Base-by-base conservation (phyloP, 192 early-diverging fungal species). In the Coemansia sp. region DNA sequence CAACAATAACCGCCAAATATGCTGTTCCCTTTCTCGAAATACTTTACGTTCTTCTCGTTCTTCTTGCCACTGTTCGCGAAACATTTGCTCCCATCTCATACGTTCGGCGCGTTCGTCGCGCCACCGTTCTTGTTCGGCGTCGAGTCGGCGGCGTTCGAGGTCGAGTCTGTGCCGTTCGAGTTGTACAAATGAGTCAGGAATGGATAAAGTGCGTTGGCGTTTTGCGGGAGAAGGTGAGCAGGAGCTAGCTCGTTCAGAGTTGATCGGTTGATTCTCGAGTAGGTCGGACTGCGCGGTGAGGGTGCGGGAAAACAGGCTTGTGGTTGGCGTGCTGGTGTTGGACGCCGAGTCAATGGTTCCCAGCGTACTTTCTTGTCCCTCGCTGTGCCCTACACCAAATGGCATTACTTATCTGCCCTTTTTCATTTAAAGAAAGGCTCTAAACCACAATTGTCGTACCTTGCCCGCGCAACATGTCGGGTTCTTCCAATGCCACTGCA, bases 71-170 rank as follows among this genome's bases (percentile, higher is more conserved):
- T 67, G 71, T 61, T 67, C 71, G 8, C 65, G 53, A 43, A 54
- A 73, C 65, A 73, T 73, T 26, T 67, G 60, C 26, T 67, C 71
- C 71, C 71, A 73, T 1, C 71, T 23, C 38, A 60, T 38, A 1
- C 65, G 60, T n/a, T 63, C 61, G 2, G 61, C 65, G 12, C 71
- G 64, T 14, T 73, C 65, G 43, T 73, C 71, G 24, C 65, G 61
- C 71, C 71, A 68, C 11, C 71, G 54, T 57, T 73, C 61, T 23
- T 73, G 71, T 10, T 73, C 71, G 22, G 63, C 12, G 1, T 56
- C 57, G 29, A 67, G 41, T 3, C 65, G 60, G 52, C 66, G 65
- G 49, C 61, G 49, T 45, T 73, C 71, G 11, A 64, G 45, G 13
- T 62, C 71, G 52, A 73, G 13, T 18, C 65, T 48, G 32, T 64